phyloP scores from a whole-genome alignment of 73 alveolate species.

The Effrenium voratum region DNA sequence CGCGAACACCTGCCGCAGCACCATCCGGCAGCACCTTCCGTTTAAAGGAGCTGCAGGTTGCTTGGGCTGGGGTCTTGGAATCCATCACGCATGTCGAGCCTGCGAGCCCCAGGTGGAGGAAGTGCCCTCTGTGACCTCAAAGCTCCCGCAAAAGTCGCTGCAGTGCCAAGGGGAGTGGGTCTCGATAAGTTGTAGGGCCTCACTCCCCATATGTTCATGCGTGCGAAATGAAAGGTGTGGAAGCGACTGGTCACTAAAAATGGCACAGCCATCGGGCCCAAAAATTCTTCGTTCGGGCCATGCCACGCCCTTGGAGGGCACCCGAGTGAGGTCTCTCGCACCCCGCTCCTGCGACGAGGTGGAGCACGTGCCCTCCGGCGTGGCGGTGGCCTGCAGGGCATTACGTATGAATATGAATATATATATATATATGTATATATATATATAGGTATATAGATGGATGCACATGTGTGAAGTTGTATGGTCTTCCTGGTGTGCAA shows the following conservation, averaged over 20 bases:
- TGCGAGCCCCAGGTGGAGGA: too few relatives aligned
- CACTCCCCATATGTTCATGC: neutral
- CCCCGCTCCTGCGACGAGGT: conserved; percentile 29
- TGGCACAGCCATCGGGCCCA: neutral
- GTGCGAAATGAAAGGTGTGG: too few relatives aligned
- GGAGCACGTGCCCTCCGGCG: conserved; percentile 30
- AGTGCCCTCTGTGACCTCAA: too few relatives aligned
- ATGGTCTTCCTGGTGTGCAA: neutral
- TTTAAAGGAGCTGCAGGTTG: too few relatives aligned
- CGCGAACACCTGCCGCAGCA: too few relatives aligned
- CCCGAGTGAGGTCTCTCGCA: neutral
- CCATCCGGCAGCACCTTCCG: too few relatives aligned
- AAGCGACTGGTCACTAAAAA: too few relatives aligned
- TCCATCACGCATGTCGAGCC: too few relatives aligned
- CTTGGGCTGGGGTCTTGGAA: too few relatives aligned
- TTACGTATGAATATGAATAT: neutral
- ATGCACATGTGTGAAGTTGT: neutral
- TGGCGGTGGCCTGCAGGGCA: conserved; percentile 2
- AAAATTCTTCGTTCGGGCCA: neutral
- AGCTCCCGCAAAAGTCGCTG: too few relatives aligned
- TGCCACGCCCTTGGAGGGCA: neutral
- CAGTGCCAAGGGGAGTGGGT: too few relatives aligned
- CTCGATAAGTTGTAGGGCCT: too few relatives aligned
- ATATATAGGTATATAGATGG: neutral
- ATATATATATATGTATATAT: neutral